Evolutionary conservation across 495 filamentous ascomycete species (phyloP), one percentile per base, ranked within the genome.

Genomic region (Penicillium odoratum): DNA sequence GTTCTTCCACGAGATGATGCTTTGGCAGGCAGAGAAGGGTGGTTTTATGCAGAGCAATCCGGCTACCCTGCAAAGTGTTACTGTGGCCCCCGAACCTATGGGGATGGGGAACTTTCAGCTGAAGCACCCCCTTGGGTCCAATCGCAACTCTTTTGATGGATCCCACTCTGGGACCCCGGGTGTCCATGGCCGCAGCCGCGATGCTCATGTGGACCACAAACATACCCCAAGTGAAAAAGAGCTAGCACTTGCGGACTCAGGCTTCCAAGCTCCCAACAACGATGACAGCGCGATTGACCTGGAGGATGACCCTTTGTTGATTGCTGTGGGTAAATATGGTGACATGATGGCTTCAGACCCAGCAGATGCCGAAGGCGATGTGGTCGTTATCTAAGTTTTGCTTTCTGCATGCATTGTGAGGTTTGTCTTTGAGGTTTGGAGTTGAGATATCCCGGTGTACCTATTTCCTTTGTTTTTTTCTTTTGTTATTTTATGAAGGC

Each of bases 1-100:
- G 51, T 98, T 92, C 79, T 83, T 98, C 52, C 93, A 97, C 68
- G 94, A 97, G 73, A 95, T 96, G 92, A 85, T 92, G 64, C 75
- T 87, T 38, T 98, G 94, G 84, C 80, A 95, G 62, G 93, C 91
- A 0, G 92, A 97, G 64, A 88, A 92, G 55, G 94, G 94, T 18
- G 94, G 94, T 0, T 97, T 97, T 68, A 84, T 97, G 79, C 83
- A 84, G 47, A 82, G 85, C 60, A 77, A 66, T 10, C 75, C 80
- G 4, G 71, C 70, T 46, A 72, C 71, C n/a, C 53, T 77, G 38
- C 76, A 81, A 57, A 78, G 59, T 55, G 69, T 76, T 45, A 70
- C 66, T 47, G 69, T 72, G 43, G 67, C 69, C 18, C 58, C 69
- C 1, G 67, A 74, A 38, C 69, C 65, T 28, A 45, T 64, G 8